Conservation (phyloP, 192 early-diverging fungal species). For the Gorgonomyces haynaldii region DNA sequence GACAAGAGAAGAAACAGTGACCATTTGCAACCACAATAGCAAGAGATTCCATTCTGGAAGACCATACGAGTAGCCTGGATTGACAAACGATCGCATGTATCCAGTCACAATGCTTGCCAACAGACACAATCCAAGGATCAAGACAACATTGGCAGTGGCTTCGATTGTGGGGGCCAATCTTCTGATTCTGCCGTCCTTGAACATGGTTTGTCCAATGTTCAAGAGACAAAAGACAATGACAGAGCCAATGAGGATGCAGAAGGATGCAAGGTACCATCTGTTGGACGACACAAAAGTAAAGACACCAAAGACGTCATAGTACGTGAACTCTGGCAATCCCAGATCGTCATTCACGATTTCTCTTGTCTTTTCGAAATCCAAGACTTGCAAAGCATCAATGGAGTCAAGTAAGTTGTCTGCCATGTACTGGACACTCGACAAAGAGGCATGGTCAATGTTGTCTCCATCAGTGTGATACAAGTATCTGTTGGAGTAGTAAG, state of each 20-base stretch:
- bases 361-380: background rate
- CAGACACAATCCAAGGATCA: conserved; percentile 1
- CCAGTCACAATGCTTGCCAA: conserved; percentile 11
- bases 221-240: background rate
- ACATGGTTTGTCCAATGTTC: conserved; percentile 6
- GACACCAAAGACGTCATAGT: background rate
- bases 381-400: conserved; percentile 6
- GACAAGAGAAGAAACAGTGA: too few relatives aligned
- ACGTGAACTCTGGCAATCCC: background rate
- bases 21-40: too few relatives aligned
- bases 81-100: conserved; percentile 13
- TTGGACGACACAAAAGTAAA: background rate
- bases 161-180: background rate
- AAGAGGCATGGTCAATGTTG: conserved; percentile 17
- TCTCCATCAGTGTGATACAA: conserved; percentile 34
- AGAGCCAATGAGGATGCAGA: background rate
- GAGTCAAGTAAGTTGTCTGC: conserved; percentile 25
- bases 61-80: conserved; percentile 29
- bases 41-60: conserved; percentile 15
- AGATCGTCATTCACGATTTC: background rate
- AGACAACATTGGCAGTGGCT: background rate
- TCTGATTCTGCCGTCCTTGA: conserved; percentile 1
- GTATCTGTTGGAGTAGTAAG: conserved; percentile 26
- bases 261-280: background rate
- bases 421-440: conserved; percentile 23